Base-by-base conservation (phyloP, 2,329 filamentous ascomycete species). In the Taxawa tesnikishii region DNA sequence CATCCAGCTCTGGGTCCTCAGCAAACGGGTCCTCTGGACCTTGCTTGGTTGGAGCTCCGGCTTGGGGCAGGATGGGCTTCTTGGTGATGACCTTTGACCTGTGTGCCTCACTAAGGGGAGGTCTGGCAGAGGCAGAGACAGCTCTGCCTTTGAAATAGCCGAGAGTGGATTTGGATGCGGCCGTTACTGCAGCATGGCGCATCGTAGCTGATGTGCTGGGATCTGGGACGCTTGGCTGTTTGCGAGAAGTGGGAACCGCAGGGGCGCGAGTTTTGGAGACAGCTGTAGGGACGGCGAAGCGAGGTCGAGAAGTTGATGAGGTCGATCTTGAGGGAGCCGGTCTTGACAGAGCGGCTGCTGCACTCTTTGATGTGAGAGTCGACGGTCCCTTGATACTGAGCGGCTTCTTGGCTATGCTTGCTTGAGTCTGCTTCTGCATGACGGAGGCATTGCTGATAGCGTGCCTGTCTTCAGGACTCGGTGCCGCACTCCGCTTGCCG, bases 131-230 rank as follows among this genome's bases (percentile, higher is more conserved):
- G 6, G 54, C 54, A 13, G 64, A 64, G 3, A 66, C 60, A 8
- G 62, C 60, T 19, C 83, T 73, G 19, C 87, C 85, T 53, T 80
- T 83, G 34, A 73, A 82, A 51, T 93, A 94, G 11, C 87, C 87
- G 26, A 94, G 68, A 0, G 85, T 94, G 34, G 75, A 87, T 40
- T 77, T 74, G 2, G 85, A 93, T 5, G 75, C 75, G 5, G 71
- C 72, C 14, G 72, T 67, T 1, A 79, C 77, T 8, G 70, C 64
- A 6, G 67, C 67, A 41, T 73, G 70, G 28, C 75, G 71, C 8
- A 8, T 8, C 13, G 23, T 10, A 5, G 28, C 24, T 9, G 31
- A 31, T 17, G 36, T 28, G 17, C 28, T 32, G 8, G 29, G 15
- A 9, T 30, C 21, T 7, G 55, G 49, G n/a, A 65, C 64, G 1